Conservation (phyloP, 2,329 filamentous ascomycete species). For the Aspergillus aculeatinus region DNA sequence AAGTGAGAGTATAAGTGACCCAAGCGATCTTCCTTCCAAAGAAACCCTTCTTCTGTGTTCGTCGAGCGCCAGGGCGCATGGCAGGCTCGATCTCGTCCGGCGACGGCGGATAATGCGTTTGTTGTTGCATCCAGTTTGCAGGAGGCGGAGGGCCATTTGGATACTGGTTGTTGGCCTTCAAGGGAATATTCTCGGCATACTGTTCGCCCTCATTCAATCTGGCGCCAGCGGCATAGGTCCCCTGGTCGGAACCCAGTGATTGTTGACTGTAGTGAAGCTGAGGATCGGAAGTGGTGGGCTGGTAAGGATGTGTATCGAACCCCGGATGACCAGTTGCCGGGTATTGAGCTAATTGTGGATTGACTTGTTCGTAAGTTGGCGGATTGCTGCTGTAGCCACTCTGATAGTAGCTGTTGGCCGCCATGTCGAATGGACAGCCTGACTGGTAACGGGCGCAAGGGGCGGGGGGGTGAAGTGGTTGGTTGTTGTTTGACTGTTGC, state of each 20-base stretch:
- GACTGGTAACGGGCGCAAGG: constrained; percentile 7
- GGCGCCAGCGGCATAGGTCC: constrained; percentile 32
- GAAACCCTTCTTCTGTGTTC: constrained; percentile 50
- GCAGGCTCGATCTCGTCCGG: constrained; percentile 46
- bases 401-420: constrained; percentile 67
- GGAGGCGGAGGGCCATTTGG: constrained; percentile 31
- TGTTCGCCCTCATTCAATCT: constrained; percentile 34
- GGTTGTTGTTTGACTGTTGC: background rate
- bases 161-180: constrained; percentile 39
- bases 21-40: constrained; percentile 66
- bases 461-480: background rate
- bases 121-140: constrained; percentile 43
- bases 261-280: constrained; percentile 40
- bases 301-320: constrained; percentile 34
- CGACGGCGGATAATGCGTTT: constrained; percentile 49
- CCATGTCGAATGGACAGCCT: constrained; percentile 49
- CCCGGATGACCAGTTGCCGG: constrained; percentile 23
- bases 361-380: constrained; percentile 34
- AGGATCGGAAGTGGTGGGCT: constrained; percentile 44
- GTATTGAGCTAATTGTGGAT: constrained; percentile 37
- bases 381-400: constrained; percentile 36
- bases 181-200: constrained; percentile 44
- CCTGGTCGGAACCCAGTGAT: constrained; percentile 36
- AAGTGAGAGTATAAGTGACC: constrained; percentile 77
- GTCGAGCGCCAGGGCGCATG: constrained; percentile 16